These are phyloP conservation scores for Geotrichum cucujoidarum DNA, from an alignment of 1,139 yeast genomes.

Conservation along the genomic window DNA sequence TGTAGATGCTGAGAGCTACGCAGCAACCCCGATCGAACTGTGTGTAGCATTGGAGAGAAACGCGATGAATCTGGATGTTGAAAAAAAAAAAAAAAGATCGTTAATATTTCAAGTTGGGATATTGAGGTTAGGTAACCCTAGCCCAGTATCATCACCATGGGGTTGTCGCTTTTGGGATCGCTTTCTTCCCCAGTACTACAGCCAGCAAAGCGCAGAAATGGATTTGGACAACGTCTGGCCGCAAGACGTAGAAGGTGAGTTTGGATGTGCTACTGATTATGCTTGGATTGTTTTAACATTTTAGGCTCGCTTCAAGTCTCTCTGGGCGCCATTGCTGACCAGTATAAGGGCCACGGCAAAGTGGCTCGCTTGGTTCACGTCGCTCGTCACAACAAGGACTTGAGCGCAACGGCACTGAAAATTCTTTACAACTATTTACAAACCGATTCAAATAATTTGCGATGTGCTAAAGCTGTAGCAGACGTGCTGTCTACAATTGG, in stretches of 20 bases:
- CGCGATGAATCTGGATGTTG: no score
- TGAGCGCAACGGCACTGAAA: constrained; percentile 1
- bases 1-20: no score
- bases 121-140: no score
- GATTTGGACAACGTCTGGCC: neutral
- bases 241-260: constrained; percentile 1
- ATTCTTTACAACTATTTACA: constrained; percentile 4
- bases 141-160: no score
- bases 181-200: no score
- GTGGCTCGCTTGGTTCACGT: constrained; percentile 13
- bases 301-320: constrained; percentile 12
- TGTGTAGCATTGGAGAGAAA: no score
- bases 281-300: neutral
- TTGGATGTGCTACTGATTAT: neutral
- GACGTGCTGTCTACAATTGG: neutral
- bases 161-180: no score
- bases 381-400: constrained; percentile 3
- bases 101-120: no score
- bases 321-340: constrained; percentile 2
- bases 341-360: constrained; percentile 17
- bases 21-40: no score
- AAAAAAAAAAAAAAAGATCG: no score
- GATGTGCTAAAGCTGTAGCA: constrained; percentile 5
- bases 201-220: neutral
- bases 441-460: constrained; percentile 1